Percentiles rank a stretch among this genome's conserved stretches.
These are phyloP conservation scores for Aspergillus aculeatinus DNA, from an alignment of 2,329 filamentous ascomycete genomes.

Conservation along the genomic window DNA sequence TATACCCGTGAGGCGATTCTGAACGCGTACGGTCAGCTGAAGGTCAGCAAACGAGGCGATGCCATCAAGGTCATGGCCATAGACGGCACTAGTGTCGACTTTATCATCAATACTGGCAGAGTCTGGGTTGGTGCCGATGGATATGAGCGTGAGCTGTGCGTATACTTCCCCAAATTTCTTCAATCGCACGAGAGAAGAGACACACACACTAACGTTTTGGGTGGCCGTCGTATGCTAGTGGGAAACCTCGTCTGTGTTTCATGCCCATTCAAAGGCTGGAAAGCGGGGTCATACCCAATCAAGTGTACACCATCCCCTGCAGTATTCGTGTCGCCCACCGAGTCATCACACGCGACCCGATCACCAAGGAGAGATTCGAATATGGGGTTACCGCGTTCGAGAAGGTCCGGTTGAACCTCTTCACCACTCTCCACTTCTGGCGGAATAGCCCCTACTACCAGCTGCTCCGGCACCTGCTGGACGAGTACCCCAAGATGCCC, in stretches of 20 bases:
- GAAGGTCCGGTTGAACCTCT: background rate
- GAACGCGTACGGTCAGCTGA: background rate
- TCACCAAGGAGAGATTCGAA: background rate
- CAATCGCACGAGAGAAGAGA: background rate
- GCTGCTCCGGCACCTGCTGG: background rate
- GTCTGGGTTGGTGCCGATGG: background rate
- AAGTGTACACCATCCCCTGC: background rate
- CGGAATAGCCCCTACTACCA: background rate
- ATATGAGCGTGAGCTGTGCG: background rate
- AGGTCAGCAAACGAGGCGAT: background rate
- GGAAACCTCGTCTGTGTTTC: background rate
- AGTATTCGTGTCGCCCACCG: background rate
- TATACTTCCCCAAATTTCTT: background rate
- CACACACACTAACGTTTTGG: background rate
- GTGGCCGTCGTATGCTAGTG: background rate
- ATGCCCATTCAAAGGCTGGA: background rate
- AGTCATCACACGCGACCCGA: background rate
- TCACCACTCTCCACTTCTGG: background rate
- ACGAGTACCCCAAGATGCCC: background rate
- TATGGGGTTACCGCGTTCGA: background rate
- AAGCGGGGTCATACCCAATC: background rate
- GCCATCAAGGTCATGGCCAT: background rate
- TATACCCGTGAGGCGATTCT: background rate
- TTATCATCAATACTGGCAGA: background rate
- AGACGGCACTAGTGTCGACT: background rate